Conservation (phyloP, 345 rosid species). For the Turnera subulata region DNA sequence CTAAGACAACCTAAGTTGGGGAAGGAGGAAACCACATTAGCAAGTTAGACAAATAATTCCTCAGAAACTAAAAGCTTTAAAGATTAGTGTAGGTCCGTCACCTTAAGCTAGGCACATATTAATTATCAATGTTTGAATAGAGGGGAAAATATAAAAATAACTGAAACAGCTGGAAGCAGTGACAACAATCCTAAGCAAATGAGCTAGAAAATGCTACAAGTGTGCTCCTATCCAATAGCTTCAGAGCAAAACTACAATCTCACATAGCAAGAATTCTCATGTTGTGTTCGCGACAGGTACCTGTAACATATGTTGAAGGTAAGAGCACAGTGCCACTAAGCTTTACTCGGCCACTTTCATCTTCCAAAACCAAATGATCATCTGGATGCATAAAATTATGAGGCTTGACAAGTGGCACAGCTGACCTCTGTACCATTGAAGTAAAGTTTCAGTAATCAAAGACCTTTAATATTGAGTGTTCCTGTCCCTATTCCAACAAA, state of each 20-base stretch:
- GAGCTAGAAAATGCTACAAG: background rate
- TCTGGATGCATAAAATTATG: slow-evolving; percentile 79
- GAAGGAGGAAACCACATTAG: too few species aligned
- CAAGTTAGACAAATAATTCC: too few species aligned
- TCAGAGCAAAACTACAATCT: background rate
- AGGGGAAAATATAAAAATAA: background rate
- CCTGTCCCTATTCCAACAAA: slow-evolving; percentile 7
- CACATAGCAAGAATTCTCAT: background rate
- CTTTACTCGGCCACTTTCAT: slow-evolving; percentile 92
- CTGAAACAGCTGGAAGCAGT: background rate
- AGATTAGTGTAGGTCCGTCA: too few species aligned
- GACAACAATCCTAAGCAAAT: background rate
- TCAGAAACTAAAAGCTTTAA: too few species aligned
- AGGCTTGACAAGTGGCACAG: slow-evolving; percentile 65
- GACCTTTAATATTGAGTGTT: background rate
- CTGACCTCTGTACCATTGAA: slow-evolving; percentile 64
- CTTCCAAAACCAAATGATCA: slow-evolving; percentile 84
- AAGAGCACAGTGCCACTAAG: slow-evolving; percentile 60
- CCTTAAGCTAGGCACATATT: too few species aligned
- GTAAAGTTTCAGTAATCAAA: slow-evolving; percentile 7
- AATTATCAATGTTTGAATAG: background rate
- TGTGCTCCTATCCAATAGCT: background rate
- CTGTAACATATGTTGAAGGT: slow-evolving; percentile 73
- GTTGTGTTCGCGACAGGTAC: slow-evolving; percentile 27
- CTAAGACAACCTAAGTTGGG: too few species aligned